Percentiles rank a stretch among this genome's conserved stretches.
Evolutionary conservation across 2,329 filamentous ascomycete genomes (phyloP).

Genomic region (Trichoderma aggressivum): DNA sequence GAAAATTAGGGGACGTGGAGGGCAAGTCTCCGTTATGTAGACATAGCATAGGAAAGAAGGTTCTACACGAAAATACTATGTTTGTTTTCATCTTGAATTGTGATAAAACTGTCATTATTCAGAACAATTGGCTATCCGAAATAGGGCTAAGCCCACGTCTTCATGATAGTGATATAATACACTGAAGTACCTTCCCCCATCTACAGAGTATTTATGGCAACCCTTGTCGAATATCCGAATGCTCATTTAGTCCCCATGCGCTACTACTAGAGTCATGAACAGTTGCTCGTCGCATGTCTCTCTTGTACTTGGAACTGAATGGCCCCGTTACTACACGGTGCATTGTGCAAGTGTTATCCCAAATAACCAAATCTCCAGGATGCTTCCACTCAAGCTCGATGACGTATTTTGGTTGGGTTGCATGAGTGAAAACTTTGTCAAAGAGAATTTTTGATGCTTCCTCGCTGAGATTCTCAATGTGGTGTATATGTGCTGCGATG

Average conservation of each 20-base stretch:
- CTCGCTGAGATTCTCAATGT: conserved; percentile 43
- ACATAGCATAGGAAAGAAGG: neutral
- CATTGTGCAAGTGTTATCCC: conserved; percentile 58
- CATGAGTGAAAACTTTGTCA: conserved; percentile 44
- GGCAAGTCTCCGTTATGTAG: neutral
- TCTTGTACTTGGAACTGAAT: conserved; percentile 45
- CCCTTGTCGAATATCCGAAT: neutral
- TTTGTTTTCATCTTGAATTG: neutral
- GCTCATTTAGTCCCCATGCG: conserved; percentile 39
- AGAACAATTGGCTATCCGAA: neutral
- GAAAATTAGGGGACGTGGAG: neutral
- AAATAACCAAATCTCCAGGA: conserved; percentile 38
- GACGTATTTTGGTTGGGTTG: conserved; percentile 45
- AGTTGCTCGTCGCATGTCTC: conserved; percentile 55
- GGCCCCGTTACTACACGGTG: conserved; percentile 49
- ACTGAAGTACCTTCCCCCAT: neutral
- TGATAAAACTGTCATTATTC: neutral
- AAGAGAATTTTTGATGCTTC: conserved; percentile 38
- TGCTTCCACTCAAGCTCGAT: conserved; percentile 29
- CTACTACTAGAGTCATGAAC: conserved; percentile 45
- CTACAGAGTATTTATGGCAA: neutral
- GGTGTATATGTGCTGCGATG: conserved; percentile 51
- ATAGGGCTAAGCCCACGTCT: neutral
- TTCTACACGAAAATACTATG: neutral
- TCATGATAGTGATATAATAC: neutral